A percentile compares a stretch with the other conserved stretches of the same genome.
These are phyloP conservation scores for Botrytis hyacinthi DNA, from an alignment of 2,329 filamentous ascomycete species.

Conservation along the genomic window DNA sequence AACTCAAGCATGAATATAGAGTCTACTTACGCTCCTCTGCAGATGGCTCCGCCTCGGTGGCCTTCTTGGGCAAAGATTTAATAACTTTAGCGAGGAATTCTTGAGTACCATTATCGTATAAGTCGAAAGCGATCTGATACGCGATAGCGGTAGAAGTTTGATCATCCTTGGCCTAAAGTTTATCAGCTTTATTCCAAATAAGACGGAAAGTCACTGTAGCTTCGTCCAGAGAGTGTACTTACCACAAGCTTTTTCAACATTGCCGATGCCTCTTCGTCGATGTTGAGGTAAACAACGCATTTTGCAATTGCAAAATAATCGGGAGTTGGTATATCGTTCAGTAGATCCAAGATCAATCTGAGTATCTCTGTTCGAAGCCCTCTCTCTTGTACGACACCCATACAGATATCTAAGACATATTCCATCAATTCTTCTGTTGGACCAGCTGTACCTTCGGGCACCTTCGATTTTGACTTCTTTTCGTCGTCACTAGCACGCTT, in stretches of 20 bases:
- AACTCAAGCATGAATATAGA: no score
- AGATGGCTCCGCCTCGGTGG: constrained; percentile 40
- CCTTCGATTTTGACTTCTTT: constrained; percentile 63
- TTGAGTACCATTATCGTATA: constrained; percentile 98
- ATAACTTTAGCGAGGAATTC: constrained; percentile 92
- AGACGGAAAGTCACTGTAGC: constrained; percentile 7
- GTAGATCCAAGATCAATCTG: constrained; percentile 86
- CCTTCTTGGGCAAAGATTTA: constrained; percentile 65
- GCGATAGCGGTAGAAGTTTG: constrained; percentile 77
- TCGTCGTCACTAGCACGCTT: constrained; percentile 85
- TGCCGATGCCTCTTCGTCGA: constrained; percentile 83
- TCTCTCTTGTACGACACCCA: constrained; percentile 95
- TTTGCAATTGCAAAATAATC: constrained; percentile 98
- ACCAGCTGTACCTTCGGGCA: constrained; percentile 51
- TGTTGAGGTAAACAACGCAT: constrained; percentile 93
- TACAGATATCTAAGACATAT: constrained; percentile 91
- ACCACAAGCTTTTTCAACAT: constrained; percentile 77
- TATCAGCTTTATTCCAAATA: constrained; percentile 11
- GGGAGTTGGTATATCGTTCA: constrained; percentile 86
- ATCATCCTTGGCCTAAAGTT: constrained; percentile 60
- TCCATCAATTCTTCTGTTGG: constrained; percentile 93
- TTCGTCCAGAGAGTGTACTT: constrained; percentile 31
- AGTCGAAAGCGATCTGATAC: constrained; percentile 96
- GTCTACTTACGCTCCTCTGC: constrained; percentile 43
- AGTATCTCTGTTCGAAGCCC: constrained; percentile 81